These are phyloP conservation scores for Sesbania bispinosa DNA, from an alignment of 306 rosid species.

Conservation along the genomic window DNA sequence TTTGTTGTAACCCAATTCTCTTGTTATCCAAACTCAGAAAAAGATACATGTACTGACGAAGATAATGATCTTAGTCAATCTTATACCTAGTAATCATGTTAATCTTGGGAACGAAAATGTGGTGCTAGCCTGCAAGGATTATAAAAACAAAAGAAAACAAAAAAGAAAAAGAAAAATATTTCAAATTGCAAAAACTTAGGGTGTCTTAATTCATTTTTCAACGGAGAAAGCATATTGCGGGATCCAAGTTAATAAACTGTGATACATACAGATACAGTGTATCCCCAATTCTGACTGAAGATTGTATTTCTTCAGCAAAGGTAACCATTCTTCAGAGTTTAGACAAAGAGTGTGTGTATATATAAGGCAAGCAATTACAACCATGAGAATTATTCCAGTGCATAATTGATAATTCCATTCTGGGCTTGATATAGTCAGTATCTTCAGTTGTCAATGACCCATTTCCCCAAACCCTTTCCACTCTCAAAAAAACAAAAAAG, in stretches of 20 bases:
- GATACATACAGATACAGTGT: neutral
- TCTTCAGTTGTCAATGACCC: neutral
- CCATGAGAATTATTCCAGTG: neutral
- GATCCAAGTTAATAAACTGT: neutral
- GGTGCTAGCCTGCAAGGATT: neutral
- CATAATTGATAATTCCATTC: conserved; percentile 6
- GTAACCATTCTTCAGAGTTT: neutral
- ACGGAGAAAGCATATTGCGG: neutral
- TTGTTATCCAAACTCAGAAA: neutral
- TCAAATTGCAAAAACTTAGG: neutral
- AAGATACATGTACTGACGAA: neutral
- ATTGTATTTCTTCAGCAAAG: neutral
- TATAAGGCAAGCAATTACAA: neutral
- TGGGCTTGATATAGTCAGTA: neutral
- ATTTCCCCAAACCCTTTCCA: neutral
- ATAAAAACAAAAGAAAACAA: neutral
- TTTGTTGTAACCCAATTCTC: neutral
- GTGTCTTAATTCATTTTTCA: neutral
- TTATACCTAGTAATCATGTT: neutral
- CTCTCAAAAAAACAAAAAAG: neutral
- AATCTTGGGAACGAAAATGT: neutral
- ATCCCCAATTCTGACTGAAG: neutral
- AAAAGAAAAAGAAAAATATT: neutral
- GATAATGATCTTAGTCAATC: neutral
- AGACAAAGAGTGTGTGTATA: neutral